Base-by-base conservation (phyloP, 768 basidiomycete species). In the Tylopilus balloui region DNA sequence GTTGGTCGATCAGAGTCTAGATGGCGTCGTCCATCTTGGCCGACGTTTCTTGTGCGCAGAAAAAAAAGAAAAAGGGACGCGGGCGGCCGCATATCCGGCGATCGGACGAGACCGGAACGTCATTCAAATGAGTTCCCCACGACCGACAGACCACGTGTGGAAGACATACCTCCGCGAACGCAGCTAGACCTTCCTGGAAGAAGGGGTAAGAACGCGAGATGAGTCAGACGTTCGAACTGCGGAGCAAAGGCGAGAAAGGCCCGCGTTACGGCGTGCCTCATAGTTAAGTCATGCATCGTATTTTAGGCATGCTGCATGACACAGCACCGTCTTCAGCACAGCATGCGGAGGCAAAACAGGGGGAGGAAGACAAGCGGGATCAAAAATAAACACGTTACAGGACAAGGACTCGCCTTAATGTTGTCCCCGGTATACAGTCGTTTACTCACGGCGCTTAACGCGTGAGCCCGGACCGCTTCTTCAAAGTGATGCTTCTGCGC, bases 101-200 rank as follows among this genome's bases (percentile, higher is more conserved):
- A 37, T 40, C 51, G 48, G 58, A 40, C 1, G 27, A 2, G 14
- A 39, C 40, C 58, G 58, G 58, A 40, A 44, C 15, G 31, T 50
- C 27, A 42, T 19, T 10, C 12, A 40, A 45, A 27, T 17, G n/a
- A 34, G 34, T 34, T n/a, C 34, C 34, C 19, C 35, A 37, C 28
- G 42, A 50, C 12, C 32, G 45, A 38, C 38, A 23, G 13, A 27
- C 12, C 35, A 39, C 47, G 55, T 48, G 42, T 37, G 40, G 29
- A 35, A 61, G 3, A 20, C 58, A n/a, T 54, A 63, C 56, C 58
- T 59, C 80, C 12, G 69, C 57, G 61, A 88, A 89, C 4, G 87
- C 87, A 54, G 71, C 69, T 31, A 89, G 64, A 3, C 88, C 87
- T 70, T 88, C 86, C 84, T 85, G 53, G 13, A 51, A 60, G 43